A percentile compares a stretch with the other conserved stretches of the same genome.
phyloP scores from a whole-genome alignment of 2,329 filamentous ascomycete species.

The Nannizzia gypsea region DNA sequence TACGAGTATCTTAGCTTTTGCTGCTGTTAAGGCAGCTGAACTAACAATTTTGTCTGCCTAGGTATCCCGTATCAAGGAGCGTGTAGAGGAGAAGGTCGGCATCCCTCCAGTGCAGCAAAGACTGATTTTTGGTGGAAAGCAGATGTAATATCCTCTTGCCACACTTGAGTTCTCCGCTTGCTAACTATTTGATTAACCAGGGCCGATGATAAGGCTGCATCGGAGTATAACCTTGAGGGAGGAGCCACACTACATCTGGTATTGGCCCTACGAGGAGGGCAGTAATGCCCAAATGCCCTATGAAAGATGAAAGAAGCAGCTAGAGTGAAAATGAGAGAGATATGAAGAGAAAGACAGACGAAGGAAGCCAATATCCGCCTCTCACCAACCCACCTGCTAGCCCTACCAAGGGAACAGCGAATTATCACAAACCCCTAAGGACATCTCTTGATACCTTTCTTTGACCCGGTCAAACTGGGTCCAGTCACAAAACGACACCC shows the following conservation, averaged over 20 bases:
- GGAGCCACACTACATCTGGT: conserved; percentile 93
- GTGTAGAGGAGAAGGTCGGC: conserved; percentile 97
- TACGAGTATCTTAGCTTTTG: conserved; percentile 26
- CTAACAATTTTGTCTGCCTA: conserved; percentile 29
- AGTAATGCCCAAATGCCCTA: neutral
- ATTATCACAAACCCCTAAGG: neutral
- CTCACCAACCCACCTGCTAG: neutral
- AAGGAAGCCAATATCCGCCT: neutral
- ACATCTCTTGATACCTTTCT: neutral
- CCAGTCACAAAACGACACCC: neutral
- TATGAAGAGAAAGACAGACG: neutral
- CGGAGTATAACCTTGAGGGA: conserved; percentile 80
- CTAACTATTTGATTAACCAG: conserved; percentile 36
- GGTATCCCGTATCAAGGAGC: conserved; percentile 96
- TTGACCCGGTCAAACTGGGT: neutral
- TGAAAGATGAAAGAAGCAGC: neutral
- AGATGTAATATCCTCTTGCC: conserved; percentile 55
- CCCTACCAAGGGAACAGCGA: neutral
- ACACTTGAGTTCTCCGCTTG: neutral
- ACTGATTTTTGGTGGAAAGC: conserved; percentile 92
- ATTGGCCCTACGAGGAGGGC: conserved; percentile 77
- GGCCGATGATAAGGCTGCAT: conserved; percentile 87
- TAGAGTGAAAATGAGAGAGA: neutral
- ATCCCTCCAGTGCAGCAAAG: conserved; percentile 96
- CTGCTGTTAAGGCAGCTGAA: neutral